phyloP scores from a whole-genome alignment of 208 protist genomes.

The Angomonas ambiguus region DNA sequence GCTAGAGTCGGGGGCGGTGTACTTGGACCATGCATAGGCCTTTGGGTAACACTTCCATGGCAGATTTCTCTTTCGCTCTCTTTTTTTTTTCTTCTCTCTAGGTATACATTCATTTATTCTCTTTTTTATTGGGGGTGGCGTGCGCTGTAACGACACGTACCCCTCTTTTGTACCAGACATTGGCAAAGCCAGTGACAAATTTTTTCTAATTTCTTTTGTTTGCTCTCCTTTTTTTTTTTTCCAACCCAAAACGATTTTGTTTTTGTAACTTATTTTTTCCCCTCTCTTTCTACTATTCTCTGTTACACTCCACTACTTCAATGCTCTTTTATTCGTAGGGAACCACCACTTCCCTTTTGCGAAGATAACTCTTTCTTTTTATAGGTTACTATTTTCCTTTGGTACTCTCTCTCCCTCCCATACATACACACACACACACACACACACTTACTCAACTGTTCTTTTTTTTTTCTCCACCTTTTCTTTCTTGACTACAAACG shows the following conservation, averaged over 20 bases:
- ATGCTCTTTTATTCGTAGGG: no score
- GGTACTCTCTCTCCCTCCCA: no score
- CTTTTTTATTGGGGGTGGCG: no score
- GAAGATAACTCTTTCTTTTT: no score
- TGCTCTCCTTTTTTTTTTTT: constrained; percentile 8
- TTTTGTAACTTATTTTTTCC: background rate
- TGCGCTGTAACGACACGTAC: no score
- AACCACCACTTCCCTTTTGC: no score
- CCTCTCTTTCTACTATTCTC: background rate
- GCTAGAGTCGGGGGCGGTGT: no score
- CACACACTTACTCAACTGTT: background rate
- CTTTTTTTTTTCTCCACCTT: constrained; percentile 2
- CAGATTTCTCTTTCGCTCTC: constrained; percentile 5
- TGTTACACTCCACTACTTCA: no score
- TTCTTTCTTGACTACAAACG: no score
- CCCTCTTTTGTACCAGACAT: no score
- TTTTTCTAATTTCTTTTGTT: background rate
- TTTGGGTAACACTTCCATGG: constrained; percentile 2
- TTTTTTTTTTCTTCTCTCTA: constrained; percentile 10
- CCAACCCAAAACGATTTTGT: background rate
- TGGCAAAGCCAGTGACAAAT: background rate
- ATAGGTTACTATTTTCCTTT: no score
- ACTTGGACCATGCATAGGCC: no score
- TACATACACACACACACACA: background rate
- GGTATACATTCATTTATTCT: background rate